phyloP scores from a whole-genome alignment of 2,329 filamentous ascomycete genomes.

The Penicillium sp. region DNA sequence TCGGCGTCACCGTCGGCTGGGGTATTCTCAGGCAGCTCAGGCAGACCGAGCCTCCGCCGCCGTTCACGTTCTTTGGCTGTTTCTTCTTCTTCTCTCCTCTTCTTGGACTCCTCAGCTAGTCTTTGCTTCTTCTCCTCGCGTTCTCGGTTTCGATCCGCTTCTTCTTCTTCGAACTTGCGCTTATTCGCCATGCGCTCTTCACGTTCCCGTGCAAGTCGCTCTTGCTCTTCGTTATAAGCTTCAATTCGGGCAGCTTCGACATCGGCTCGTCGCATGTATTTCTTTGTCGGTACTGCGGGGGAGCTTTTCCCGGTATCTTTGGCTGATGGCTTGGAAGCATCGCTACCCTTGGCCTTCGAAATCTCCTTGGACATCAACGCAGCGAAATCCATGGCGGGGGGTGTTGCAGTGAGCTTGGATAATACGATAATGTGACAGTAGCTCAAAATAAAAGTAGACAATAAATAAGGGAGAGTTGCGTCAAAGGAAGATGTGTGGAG shows the following conservation, averaged over 20 bases:
- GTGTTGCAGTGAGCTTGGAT: background rate
- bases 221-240: slow-evolving; percentile 79
- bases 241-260: slow-evolving; percentile 77
- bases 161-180: slow-evolving; percentile 85
- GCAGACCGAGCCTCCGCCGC: slow-evolving; percentile 74
- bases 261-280: slow-evolving; percentile 83
- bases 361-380: slow-evolving; percentile 91
- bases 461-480: background rate
- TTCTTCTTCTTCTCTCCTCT: slow-evolving; percentile 68
- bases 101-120: slow-evolving; percentile 76
- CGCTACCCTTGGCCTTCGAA: slow-evolving; percentile 66
- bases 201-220: slow-evolving; percentile 67
- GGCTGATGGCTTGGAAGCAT: slow-evolving; percentile 28
- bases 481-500: background rate
- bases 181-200: slow-evolving; percentile 70
- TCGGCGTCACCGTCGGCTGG: slow-evolving; percentile 34
- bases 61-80: slow-evolving; percentile 68
- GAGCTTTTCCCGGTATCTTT: slow-evolving; percentile 16
- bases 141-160: slow-evolving; percentile 63
- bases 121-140: slow-evolving; percentile 79
- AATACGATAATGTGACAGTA: background rate
- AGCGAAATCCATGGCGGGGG: slow-evolving; percentile 81
- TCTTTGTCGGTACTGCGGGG: slow-evolving; percentile 51
- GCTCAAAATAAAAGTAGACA: background rate
- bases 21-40: slow-evolving; percentile 58